A percentile compares a stretch with the other conserved stretches of the same genome.
Conservation (phyloP, 305 asterid genomes). For the Salvia sclarea region DNA sequence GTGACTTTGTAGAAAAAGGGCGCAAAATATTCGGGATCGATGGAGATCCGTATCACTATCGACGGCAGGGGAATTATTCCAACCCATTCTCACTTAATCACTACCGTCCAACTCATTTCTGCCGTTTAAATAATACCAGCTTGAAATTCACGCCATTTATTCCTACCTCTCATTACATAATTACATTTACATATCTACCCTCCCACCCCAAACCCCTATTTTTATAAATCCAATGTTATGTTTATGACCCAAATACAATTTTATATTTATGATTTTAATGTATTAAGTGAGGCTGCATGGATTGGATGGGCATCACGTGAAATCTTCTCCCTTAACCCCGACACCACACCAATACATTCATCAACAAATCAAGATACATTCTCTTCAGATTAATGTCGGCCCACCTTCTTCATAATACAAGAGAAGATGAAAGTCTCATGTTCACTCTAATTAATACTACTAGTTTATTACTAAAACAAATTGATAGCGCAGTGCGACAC, state of each 20-base stretch:
- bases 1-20: not conserved
- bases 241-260: no score
- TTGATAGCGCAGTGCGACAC: no score
- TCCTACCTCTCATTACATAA: not conserved
- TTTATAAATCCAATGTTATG: no score
- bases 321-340: not conserved
- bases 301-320: slow-evolving; percentile 26
- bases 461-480: no score
- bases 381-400: no score
- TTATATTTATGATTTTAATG: no score
- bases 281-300: not conserved
- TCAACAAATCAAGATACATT: no score
- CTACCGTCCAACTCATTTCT: slow-evolving; percentile 5
- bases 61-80: slow-evolving; percentile 36
- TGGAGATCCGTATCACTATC: not conserved
- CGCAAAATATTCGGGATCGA: slow-evolving; percentile 29
- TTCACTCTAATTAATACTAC: no score
- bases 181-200: not conserved
- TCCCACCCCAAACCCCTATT: no score
- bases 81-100: slow-evolving; percentile 10
- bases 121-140: slow-evolving; percentile 18
- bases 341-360: not conserved
- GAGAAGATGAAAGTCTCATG: no score
- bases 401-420: no score
- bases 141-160: slow-evolving; percentile 30